Base-by-base conservation (phyloP, 495 filamentous ascomycete genomes). In the Thozetella sp. region DNA sequence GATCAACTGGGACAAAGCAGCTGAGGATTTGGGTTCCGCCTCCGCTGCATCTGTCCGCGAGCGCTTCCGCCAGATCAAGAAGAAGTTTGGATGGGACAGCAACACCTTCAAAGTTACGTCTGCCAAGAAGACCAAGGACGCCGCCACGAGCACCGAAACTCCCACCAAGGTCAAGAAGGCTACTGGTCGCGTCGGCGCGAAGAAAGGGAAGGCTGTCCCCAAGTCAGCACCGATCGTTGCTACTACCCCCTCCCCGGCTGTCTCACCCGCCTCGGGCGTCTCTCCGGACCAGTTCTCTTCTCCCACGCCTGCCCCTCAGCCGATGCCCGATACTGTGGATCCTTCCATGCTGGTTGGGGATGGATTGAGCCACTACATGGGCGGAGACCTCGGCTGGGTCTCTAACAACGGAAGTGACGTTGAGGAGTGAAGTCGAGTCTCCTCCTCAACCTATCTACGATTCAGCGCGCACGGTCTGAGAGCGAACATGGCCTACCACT, bases 91-190 rank as follows among this genome's bases (percentile, higher is more conserved):
- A 4, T 48, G 43, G 43, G n/a, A 9, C 3, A 48, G 11, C 20
- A 10, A 10, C 20, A 19, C 43, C 20, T 3, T n/a, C 43, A 48
- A 11, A 4, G 20, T 3, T 48, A 20, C 43, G 11, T 11, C 43
- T 15, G 43, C 10, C 43, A 48, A 48, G 43, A 48, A 48, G 43
- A 19, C 9, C 6, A 48, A 48, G 43, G 3, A 19, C 3, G 43
- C 12, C n/a, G 6, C 20, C 9, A 20, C n/a, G 4, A n/a, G 9
- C 9, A 48, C 43, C 6, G n/a, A 48, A 4, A 48, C 43, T 20
- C 43, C 43, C 10, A 48, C 43, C 43, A 48, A 48, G 43, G n/a
- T 48, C 43, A 48, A 48, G n/a, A 48, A 48, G 43, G n/a, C 9
- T 20, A 48, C 43, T 3, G 43, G 43, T n/a, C 43, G 43, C n/a